Base-by-base conservation (phyloP, 2,329 filamentous ascomycete species). In the Alternaria gaisen region DNA sequence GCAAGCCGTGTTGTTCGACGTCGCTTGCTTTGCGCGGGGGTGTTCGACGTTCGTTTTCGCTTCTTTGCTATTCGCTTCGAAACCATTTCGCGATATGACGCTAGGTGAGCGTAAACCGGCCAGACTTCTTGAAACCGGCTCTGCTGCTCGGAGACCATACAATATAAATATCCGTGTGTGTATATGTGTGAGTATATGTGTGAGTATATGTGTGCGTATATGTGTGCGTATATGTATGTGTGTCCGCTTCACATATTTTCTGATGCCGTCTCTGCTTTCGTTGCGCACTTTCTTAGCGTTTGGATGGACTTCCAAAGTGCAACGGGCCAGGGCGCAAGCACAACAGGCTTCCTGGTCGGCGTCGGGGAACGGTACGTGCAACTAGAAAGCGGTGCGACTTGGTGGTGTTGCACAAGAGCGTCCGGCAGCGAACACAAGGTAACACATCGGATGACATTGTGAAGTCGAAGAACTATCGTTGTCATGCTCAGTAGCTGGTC, bases 31-130 rank as follows among this genome's bases (percentile, higher is more conserved):
- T 8, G 32, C 16, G 56, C 18, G 24, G 43, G 24, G 20, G 26
- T 50, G 11, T 58, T 58, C 22, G 24, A 58, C 34, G 48, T 54
- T 43, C 24, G 26, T 53, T 58, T 58, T 52, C n/a, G 32, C 56
- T 58, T 58, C 18, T 58, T 58, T 12, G 26, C 42, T 28, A 34
- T 58, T 58, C 38, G 42, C 42, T 53, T 53, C 18, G 18, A 50
- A 50, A 44, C 56, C 32, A 58, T 58, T 50, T 58, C 20, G 54
- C 28, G 36, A 50, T 44, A 57, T 28, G 38, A 52, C 22, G 43
- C 18, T 48, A 44, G 46, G 46, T 51, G 30, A 28, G 26, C 32
- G 46, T 57, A 52, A 42, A 42, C 14, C 52, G 16, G 34, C 34
- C 12, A 56, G 34, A 56, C 53, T 47, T 56, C 40, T 41, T 48